A percentile compares a stretch with the other conserved stretches of the same genome.
These are phyloP conservation scores for Hypoxylon sp. DNA, from an alignment of 2,329 filamentous ascomycete species.

Conservation along the genomic window DNA sequence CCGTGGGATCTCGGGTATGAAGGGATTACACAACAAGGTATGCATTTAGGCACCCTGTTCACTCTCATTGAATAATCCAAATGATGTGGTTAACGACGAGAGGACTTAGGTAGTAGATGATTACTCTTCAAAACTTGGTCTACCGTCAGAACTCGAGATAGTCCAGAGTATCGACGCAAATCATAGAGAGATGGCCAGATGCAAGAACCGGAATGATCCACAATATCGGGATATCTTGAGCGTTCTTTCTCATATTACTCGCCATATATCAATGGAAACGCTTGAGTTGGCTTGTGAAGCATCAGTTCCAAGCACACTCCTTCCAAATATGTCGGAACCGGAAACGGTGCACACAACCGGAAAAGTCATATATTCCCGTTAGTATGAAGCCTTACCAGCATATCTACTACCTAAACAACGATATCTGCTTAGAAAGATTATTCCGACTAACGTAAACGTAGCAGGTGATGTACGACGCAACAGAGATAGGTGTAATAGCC, in stretches of 20 bases:
- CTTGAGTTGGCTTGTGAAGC: not conserved
- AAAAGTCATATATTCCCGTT: not conserved
- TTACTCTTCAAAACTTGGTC: slow-evolving; percentile 59
- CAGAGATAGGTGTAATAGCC: not conserved
- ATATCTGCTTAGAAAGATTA: not conserved
- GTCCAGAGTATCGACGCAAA: slow-evolving; percentile 59
- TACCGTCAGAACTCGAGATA: slow-evolving; percentile 54
- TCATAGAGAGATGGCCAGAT: slow-evolving; percentile 59
- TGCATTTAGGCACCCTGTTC: not conserved
- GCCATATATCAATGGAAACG: not conserved
- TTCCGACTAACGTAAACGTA: not conserved
- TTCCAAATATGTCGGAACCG: not conserved
- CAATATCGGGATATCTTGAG: slow-evolving; percentile 53
- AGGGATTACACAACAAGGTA: slow-evolving; percentile 55
- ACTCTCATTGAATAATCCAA: not conserved
- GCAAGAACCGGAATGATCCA: slow-evolving; percentile 50
- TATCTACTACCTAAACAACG: not conserved
- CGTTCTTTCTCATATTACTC: slow-evolving; percentile 51
- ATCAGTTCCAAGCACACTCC: not conserved
- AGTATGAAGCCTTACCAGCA: not conserved
- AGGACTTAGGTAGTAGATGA: slow-evolving; percentile 55
- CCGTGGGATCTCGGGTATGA: slow-evolving; percentile 55
- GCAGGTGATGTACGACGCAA: not conserved
- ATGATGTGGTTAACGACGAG: not conserved
- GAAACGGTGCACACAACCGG: not conserved